These are phyloP conservation scores for Sclerotiophoma versabilis DNA, from an alignment of 2,329 filamentous ascomycete genomes.

Conservation along the genomic window DNA sequence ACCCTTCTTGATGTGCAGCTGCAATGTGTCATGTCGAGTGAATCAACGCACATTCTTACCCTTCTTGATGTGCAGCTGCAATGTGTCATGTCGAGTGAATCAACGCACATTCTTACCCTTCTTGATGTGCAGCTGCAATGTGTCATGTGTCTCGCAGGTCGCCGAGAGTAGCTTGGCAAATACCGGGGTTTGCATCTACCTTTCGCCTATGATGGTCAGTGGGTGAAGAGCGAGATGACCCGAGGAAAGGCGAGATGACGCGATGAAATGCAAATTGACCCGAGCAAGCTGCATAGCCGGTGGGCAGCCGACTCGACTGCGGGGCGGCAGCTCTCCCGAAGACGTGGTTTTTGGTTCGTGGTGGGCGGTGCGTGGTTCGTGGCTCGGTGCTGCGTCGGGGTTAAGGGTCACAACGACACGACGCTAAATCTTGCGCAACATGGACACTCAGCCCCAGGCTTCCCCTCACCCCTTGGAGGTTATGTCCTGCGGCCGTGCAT, in stretches of 20 bases:
- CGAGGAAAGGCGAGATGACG: too few species aligned
- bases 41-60: background rate
- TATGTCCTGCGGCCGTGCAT: conserved; percentile 25
- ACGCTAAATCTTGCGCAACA: conserved; percentile 17
- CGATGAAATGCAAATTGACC: too few species aligned
- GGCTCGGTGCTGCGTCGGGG: conserved; percentile 2
- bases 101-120: background rate
- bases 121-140: too few species aligned
- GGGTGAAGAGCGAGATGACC: too few species aligned
- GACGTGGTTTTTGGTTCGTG: background rate
- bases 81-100: background rate
- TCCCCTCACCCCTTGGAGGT: conserved; percentile 20
- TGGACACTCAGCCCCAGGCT: conserved; percentile 1
- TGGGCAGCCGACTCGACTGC: background rate
- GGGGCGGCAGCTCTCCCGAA: background rate
- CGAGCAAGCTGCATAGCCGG: too few species aligned
- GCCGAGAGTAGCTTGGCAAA: too few species aligned
- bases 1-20: background rate
- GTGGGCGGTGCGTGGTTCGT: too few species aligned
- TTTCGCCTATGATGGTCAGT: too few species aligned
- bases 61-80: background rate
- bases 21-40: background rate
- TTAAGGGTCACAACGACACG: conserved; percentile 8
- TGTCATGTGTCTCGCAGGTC: too few species aligned
- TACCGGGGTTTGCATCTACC: too few species aligned